Evolutionary conservation across 78 protist species (phyloP).

Genomic region (Pelomyxa schiedti): DNA sequence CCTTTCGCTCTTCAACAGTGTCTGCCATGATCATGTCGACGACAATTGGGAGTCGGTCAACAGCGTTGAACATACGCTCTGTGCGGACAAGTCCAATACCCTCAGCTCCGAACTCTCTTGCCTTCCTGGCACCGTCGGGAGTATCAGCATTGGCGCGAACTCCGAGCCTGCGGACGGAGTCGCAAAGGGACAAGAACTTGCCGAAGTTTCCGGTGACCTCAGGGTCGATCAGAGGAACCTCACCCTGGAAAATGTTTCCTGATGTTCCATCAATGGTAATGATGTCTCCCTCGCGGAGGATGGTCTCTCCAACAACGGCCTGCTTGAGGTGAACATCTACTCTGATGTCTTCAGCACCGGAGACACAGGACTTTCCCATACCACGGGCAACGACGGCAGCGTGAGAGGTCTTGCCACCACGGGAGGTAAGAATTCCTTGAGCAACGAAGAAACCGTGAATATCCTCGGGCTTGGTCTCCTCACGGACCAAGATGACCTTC

Average conservation of each 20-base stretch:
- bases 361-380: slow-evolving; percentile 65
- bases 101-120: slow-evolving; percentile 27
- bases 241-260: slow-evolving; percentile 50
- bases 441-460: slow-evolving; percentile 58
- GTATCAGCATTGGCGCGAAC: slow-evolving; percentile 68
- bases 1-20: slow-evolving; percentile 8
- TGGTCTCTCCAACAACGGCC: slow-evolving; percentile 10
- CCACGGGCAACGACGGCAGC: slow-evolving; percentile 83
- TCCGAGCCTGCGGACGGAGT: slow-evolving; percentile 10
- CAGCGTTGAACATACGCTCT: slow-evolving; percentile 73
- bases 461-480: slow-evolving; percentile 76
- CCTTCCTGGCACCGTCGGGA: slow-evolving; percentile 39
- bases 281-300: slow-evolving; percentile 38
- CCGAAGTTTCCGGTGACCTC: slow-evolving; percentile 24
- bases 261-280: slow-evolving; percentile 60
- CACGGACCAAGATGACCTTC: slow-evolving; percentile 51
- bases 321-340: slow-evolving; percentile 24
- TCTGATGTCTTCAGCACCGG: slow-evolving; percentile 34
- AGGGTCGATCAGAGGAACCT: slow-evolving; percentile 11
- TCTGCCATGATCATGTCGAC: slow-evolving; percentile 64
- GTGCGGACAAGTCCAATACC: slow-evolving; percentile 67
- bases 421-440: slow-evolving; percentile 60
- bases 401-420: slow-evolving; percentile 68
- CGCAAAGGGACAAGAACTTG: slow-evolving; percentile 18
- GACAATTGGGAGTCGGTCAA: slow-evolving; percentile 26